Base-by-base conservation (phyloP, 2,329 filamentous ascomycete species). In the Paraphaeosphaeria sporulosa region DNA sequence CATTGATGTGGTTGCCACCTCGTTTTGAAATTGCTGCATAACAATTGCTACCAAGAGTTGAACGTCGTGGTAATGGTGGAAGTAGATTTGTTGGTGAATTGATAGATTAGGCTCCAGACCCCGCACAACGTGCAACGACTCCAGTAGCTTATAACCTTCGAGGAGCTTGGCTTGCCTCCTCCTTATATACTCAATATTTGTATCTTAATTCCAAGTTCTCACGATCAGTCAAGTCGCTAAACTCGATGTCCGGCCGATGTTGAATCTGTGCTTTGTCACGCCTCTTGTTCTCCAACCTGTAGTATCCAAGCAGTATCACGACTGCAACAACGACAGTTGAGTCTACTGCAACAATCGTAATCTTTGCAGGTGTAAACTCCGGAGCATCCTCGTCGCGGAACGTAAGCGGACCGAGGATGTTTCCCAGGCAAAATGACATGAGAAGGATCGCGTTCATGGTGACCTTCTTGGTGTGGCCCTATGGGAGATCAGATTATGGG, bases 151-250 rank as follows among this genome's bases (percentile, higher is more conserved):
- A 21, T 19, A 23, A 8, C 19, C 42, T 44, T 21, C n/a, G 42
- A 21, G 19, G 19, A 19, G 10, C 19, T 9, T 44, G 8, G 42
- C 42, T 23, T 23, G 13, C 7, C 42, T 44, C 19, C 42, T 4
- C n/a, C 8, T 10, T 23, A 13, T 23, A 7, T 44, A 25, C 43
- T 55, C 9, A 59, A 34, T 55, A 63, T 32, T 61, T 63, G 62
- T 87, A 86, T 44, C 84, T 78, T 71, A 87, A 85, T n/a, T 75
- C 77, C 68, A 80, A 80, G 66, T 87, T 87, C 75, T 87, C 81
- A 67, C 70, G 79, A 59, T 87, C 86, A 3, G 84, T 87, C 75
- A 83, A 72, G n/a, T 79, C 77, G 7, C 71, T 82, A 80, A 86
- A 78, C 70, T 83, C 78, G 6, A 61, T 59, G 38, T 62, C 57